Percentiles rank a stretch among this genome's conserved stretches.
phyloP scores from a whole-genome alignment of 768 basidiomycete species.

The Trametes punicea region DNA sequence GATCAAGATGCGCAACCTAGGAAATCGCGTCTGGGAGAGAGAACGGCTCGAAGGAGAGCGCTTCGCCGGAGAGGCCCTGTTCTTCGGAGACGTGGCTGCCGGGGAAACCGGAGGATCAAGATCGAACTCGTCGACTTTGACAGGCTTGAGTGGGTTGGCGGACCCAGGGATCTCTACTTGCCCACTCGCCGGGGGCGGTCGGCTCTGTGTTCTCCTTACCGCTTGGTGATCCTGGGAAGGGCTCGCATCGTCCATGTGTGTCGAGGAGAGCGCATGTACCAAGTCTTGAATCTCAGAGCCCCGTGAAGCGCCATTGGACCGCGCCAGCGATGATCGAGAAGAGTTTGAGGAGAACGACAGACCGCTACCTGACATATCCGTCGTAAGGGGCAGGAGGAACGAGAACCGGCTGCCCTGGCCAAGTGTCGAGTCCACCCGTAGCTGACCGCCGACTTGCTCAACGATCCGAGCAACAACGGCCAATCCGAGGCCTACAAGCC shows the following conservation, averaged over 20 bases:
- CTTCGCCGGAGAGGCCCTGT: not conserved
- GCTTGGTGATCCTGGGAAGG: too few species aligned
- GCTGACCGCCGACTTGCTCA: constrained; percentile 73
- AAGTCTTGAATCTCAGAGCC: constrained; percentile 35
- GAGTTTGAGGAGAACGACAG: constrained; percentile 21
- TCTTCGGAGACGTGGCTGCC: not conserved
- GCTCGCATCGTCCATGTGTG: constrained; percentile 5
- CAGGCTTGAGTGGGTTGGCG: constrained; percentile 32
- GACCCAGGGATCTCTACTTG: constrained; percentile 26
- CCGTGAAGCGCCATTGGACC: constrained; percentile 25
- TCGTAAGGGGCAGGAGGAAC: constrained; percentile 61
- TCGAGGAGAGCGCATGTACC: constrained; percentile 45
- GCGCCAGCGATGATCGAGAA: constrained; percentile 3
- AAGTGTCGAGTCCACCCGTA: constrained; percentile 72
- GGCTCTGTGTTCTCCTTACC: not conserved
- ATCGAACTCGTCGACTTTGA: constrained; percentile 31
- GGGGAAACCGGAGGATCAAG: not conserved
- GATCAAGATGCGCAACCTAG: constrained; percentile 49
- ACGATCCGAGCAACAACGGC: constrained; percentile 82
- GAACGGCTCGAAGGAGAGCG: not conserved
- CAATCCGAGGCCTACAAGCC: constrained; percentile 56
- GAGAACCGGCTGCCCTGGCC: constrained; percentile 69
- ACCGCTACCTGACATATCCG: constrained; percentile 30
- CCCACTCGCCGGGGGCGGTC: not conserved
- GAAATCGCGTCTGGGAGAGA: not conserved